These are phyloP conservation scores for Podila epigama DNA, from an alignment of 192 early-diverging fungal genomes.

Conservation along the genomic window DNA sequence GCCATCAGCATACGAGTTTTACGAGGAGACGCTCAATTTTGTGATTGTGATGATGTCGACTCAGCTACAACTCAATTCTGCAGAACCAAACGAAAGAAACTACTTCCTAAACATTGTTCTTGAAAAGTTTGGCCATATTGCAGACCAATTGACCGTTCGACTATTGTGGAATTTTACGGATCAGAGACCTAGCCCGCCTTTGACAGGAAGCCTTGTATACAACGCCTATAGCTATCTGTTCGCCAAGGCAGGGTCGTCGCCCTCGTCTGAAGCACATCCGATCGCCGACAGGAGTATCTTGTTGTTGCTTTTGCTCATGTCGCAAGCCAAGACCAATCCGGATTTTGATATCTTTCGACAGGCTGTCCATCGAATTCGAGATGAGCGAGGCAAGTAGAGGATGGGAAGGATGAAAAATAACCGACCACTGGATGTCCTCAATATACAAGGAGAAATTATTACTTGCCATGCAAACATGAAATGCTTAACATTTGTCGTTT, in stretches of 20 bases:
- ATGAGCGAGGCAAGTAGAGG: slow-evolving; percentile 50
- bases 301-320: slow-evolving; percentile 62
- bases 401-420: background rate
- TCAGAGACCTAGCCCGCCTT: slow-evolving; percentile 34
- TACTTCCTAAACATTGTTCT: slow-evolving; percentile 76
- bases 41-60: slow-evolving; percentile 69
- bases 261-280: slow-evolving; percentile 56
- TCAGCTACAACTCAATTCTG: slow-evolving; percentile 58
- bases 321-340: slow-evolving; percentile 49
- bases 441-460: too few species aligned
- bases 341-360: slow-evolving; percentile 49
- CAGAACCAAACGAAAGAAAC: slow-evolving; percentile 52
- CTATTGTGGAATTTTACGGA: slow-evolving; percentile 50
- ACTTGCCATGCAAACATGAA: too few species aligned
- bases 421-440: too few species aligned
- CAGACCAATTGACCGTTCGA: slow-evolving; percentile 61
- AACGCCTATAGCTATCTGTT: slow-evolving; percentile 76
- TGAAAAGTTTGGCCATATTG: slow-evolving; percentile 65
- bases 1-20: slow-evolving; percentile 69
- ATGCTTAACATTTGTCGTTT: background rate
- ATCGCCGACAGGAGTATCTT: slow-evolving; percentile 70
- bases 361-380: slow-evolving; percentile 48
- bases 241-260: slow-evolving; percentile 49
- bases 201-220: slow-evolving; percentile 63
- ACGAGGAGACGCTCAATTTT: slow-evolving; percentile 68